Base-by-base conservation (phyloP, 768 basidiomycete genomes). In the Rhizopogon vinicolor region DNA sequence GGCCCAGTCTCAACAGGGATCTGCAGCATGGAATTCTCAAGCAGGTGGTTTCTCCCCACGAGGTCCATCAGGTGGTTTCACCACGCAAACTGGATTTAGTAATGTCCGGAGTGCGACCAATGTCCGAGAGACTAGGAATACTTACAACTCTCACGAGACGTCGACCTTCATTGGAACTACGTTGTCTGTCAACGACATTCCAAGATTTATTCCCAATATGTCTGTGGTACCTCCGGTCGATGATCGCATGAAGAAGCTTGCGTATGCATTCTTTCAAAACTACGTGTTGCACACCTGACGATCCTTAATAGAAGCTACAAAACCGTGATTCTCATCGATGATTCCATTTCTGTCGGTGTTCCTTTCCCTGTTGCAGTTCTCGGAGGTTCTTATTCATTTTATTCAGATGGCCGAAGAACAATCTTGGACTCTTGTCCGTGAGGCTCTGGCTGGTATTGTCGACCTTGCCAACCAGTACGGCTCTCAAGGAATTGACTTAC, bases 381-480 rank as follows among this genome's bases (percentile, higher is more conserved):
- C 31, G 16, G 14, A 48, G 33, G 9, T 37, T 49, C 48, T 37
- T 5, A 49, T 22, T 5, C 12, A 22, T 7, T 25, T 33, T 16
- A 28, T 16, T 37, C 25, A 65, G 64, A 69, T 72, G 69, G 69
- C 60, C 19, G 71, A 68, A 31, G 25, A 40, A 2, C 52, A 49
- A 16, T 52, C 65, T n/a, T 72, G 72, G 72, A 13, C 42, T 33
- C 67, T 69, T 37, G 64, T 71, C 7, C 54, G 66, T 33, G 68
- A 68, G 13, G 72, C 72, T 5, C 60, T 73, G 29, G 68, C 65
- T 10, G 69, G 63, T n/a, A 61, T 73, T 18, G 71, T 64, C 7
- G 64, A 69, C 14, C 37, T 64, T 14, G 68, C 67, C 19, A 57
- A 55, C 14, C 45, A 53, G 19, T 67, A 65, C 42, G 69, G 65